These are phyloP conservation scores for Mastigamoeba balamuthi DNA, from an alignment of 78 protist species.

Conservation along the genomic window DNA sequence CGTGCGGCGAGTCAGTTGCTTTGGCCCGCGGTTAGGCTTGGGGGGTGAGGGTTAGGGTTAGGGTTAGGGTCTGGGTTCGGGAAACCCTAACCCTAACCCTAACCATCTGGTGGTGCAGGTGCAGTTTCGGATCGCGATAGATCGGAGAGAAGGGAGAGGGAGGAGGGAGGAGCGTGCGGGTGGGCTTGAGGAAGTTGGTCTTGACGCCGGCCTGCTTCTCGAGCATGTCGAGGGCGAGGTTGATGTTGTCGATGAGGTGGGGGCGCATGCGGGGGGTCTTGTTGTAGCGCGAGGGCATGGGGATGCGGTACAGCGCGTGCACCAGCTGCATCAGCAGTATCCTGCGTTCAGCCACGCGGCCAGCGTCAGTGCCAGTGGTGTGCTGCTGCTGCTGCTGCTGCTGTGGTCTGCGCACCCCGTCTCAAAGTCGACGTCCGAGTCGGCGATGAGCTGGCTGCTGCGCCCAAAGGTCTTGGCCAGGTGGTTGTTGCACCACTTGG, in stretches of 20 bases:
- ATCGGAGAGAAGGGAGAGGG: too few relatives aligned
- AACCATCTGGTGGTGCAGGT: too few relatives aligned
- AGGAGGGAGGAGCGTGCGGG: slow-evolving; percentile 48
- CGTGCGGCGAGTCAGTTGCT: slow-evolving; percentile 4
- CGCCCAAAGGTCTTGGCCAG: slow-evolving; percentile 16
- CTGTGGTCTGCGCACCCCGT: slow-evolving; percentile 28
- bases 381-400: too few relatives aligned
- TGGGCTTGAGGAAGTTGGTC: slow-evolving; percentile 29
- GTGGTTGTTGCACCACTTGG: slow-evolving; percentile 54
- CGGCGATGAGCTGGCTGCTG: background rate
- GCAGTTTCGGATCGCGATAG: too few relatives aligned
- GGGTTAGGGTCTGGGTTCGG: too few relatives aligned
- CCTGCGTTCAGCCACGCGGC: background rate
- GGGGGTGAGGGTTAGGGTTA: too few relatives aligned
- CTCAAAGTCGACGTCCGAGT: slow-evolving; percentile 14
- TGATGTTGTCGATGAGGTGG: slow-evolving; percentile 43
- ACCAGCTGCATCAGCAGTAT: slow-evolving; percentile 38
- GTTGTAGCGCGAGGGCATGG: slow-evolving; percentile 33
- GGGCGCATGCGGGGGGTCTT: slow-evolving; percentile 42
- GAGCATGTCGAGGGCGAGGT: slow-evolving; percentile 34
- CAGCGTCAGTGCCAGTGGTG: background rate
- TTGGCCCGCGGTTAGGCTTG: too few relatives aligned
- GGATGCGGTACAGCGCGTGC: slow-evolving; percentile 34
- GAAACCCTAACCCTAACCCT: too few relatives aligned
- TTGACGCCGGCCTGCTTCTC: slow-evolving; percentile 27